Evolutionary conservation across 495 filamentous ascomycete genomes (phyloP).

Genomic region (Hypoxylon subgilvum): DNA sequence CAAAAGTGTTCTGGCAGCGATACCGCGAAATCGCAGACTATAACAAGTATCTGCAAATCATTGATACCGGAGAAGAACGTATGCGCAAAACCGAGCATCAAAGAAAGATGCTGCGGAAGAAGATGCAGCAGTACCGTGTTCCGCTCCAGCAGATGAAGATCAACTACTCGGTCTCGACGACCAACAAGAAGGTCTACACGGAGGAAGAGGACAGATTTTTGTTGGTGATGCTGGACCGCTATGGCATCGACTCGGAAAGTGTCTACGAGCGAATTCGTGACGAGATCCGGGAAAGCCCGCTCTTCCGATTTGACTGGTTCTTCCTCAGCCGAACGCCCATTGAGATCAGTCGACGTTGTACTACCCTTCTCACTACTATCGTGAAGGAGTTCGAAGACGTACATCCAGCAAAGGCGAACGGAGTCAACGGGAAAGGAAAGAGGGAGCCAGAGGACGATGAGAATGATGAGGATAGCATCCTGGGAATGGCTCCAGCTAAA

Average conservation of each 20-base stretch:
- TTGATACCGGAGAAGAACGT: constrained; percentile 91
- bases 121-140: constrained; percentile 93
- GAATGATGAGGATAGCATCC: constrained; percentile 79
- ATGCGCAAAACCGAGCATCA: constrained; percentile 87
- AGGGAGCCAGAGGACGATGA: constrained; percentile 76
- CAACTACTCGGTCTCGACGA: constrained; percentile 97
- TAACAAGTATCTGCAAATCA: constrained; percentile 80
- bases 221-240: constrained; percentile 87
- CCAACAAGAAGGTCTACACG: constrained; percentile 99
- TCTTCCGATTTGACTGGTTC: constrained; percentile 99
- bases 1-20: constrained; percentile 91
- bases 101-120: constrained; percentile 90
- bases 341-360: constrained; percentile 90
- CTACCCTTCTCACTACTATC: constrained; percentile 91
- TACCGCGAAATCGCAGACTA: constrained; percentile 89
- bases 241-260: constrained; percentile 83
- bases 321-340: constrained; percentile 92
- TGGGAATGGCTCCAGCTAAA: constrained; percentile 77
- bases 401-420: constrained; percentile 62
- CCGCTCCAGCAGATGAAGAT: constrained; percentile 97
- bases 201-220: constrained; percentile 98
- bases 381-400: constrained; percentile 86
- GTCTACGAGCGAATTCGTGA: constrained; percentile 87
- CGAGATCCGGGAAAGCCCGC: constrained; percentile 88
- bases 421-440: constrained; percentile 73